A percentile compares a stretch with the other conserved stretches of the same genome.
Conservation (phyloP, 2,329 filamentous ascomycete genomes). For the Fusarium secorum region DNA sequence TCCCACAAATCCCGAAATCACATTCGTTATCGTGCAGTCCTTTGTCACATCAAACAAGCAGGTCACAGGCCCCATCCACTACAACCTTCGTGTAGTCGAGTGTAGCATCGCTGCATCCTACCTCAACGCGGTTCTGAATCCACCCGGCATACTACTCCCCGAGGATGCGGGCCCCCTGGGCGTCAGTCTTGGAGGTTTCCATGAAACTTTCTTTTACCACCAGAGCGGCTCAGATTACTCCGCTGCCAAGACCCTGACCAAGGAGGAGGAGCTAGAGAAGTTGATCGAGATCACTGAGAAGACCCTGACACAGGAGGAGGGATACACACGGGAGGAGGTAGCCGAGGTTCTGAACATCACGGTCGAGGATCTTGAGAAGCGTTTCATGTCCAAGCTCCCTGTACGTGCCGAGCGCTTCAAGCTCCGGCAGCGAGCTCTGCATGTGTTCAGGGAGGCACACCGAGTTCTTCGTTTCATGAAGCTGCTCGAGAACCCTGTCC, state of each 20-base stretch:
- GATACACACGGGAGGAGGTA: slow-evolving; percentile 89
- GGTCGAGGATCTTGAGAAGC: slow-evolving; percentile 74
- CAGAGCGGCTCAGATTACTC: slow-evolving; percentile 50
- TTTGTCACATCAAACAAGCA: slow-evolving; percentile 96
- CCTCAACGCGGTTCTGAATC: slow-evolving; percentile 66
- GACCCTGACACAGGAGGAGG: slow-evolving; percentile 78
- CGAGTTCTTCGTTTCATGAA: slow-evolving; percentile 85
- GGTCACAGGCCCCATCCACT: slow-evolving; percentile 90
- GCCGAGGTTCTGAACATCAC: slow-evolving; percentile 73
- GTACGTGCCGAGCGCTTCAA: slow-evolving; percentile 88
- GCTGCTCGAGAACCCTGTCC: slow-evolving; percentile 68
- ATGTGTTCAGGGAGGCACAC: slow-evolving; percentile 89
- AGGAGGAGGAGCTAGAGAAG: slow-evolving; percentile 74
- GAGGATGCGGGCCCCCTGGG: slow-evolving; percentile 83
- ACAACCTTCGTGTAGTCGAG: slow-evolving; percentile 96
- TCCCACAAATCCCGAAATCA: slow-evolving; percentile 79
- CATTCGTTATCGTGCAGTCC: slow-evolving; percentile 92
- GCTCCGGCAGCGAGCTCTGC: slow-evolving; percentile 84
- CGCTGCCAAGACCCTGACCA: slow-evolving; percentile 53
- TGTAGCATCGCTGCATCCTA: slow-evolving; percentile 85
- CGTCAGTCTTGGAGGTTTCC: slow-evolving; percentile 84
- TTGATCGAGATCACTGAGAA: slow-evolving; percentile 74
- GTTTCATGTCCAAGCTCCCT: slow-evolving; percentile 87
- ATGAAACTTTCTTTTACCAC: slow-evolving; percentile 77
- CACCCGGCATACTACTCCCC: slow-evolving; percentile 68